Evolutionary conservation across 306 rosid genomes (phyloP).

Genomic region (Dryas alaskensis): DNA sequence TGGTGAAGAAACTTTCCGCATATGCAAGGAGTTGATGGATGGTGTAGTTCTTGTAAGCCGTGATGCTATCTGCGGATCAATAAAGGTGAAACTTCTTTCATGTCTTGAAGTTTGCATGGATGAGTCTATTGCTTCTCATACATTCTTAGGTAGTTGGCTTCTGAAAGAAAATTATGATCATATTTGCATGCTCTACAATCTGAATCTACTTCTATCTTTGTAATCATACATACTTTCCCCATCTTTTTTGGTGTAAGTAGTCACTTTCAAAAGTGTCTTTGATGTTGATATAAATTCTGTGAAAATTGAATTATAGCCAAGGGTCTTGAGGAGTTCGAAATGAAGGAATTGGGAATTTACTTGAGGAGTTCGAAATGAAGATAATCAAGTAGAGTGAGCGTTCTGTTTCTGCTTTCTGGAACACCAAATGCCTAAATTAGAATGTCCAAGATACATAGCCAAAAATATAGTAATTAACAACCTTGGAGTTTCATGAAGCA

Average conservation of each 20-base stretch:
- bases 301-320: not conserved
- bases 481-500: not conserved
- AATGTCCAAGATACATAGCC: not conserved
- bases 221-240: not conserved
- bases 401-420: conserved; percentile 3
- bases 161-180: not conserved
- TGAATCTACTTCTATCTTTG: not conserved
- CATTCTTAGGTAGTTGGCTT: not conserved
- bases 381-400: not conserved
- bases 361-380: not conserved
- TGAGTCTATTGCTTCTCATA: not conserved
- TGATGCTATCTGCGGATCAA: conserved; percentile 93
- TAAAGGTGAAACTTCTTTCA: conserved; percentile 58
- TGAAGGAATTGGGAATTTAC: not conserved
- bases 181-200: not conserved
- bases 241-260: not conserved
- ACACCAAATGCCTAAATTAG: not conserved
- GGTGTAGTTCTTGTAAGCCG: conserved; percentile 89
- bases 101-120: conserved; percentile 22
- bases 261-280: not conserved
- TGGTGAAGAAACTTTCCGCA: conserved; percentile 85
- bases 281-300: not conserved
- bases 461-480: not conserved
- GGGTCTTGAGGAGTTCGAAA: not conserved
- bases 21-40: conserved; percentile 82